Evolutionary conservation across 164 flowering plant species (phyloP).

Genomic region (Malania oleifera): DNA sequence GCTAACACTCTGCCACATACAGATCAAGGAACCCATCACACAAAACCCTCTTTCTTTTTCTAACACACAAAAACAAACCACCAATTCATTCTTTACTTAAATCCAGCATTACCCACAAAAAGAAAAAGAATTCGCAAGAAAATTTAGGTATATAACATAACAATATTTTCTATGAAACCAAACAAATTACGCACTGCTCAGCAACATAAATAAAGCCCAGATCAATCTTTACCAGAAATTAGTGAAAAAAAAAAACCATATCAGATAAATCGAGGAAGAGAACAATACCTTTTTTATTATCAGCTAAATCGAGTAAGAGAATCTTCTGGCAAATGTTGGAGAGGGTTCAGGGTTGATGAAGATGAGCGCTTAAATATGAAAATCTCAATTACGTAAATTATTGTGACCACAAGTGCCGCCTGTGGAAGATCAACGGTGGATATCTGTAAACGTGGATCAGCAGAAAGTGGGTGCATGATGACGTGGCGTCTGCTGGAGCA

Average conservation of each 20-base stretch:
- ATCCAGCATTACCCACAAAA: not conserved
- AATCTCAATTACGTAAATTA: slow-evolving; percentile 15
- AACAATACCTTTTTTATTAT: too few relatives aligned
- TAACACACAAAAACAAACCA: too few relatives aligned
- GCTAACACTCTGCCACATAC: too few relatives aligned
- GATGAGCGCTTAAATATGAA: not conserved
- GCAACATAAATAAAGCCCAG: too few relatives aligned
- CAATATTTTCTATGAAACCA: not conserved
- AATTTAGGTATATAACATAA: not conserved
- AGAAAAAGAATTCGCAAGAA: not conserved
- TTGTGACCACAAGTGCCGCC: slow-evolving; percentile 27
- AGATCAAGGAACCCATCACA: too few relatives aligned
- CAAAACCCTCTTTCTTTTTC: too few relatives aligned
- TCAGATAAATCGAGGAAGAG: too few relatives aligned
- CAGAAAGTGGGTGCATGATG: not conserved
- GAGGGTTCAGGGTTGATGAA: too few relatives aligned
- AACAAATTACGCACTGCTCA: not conserved
- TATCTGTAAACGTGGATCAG: not conserved
- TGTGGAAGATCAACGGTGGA: slow-evolving; percentile 12
- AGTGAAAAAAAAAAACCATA: too few relatives aligned
- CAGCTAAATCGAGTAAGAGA: not conserved
- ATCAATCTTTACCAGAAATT: too few relatives aligned
- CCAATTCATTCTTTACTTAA: not conserved
- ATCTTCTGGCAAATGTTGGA: not conserved
- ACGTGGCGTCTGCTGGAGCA: slow-evolving; percentile 24